Base-by-base conservation (phyloP, 208 protist species). In the Plasmodiophora brassicae region DNA sequence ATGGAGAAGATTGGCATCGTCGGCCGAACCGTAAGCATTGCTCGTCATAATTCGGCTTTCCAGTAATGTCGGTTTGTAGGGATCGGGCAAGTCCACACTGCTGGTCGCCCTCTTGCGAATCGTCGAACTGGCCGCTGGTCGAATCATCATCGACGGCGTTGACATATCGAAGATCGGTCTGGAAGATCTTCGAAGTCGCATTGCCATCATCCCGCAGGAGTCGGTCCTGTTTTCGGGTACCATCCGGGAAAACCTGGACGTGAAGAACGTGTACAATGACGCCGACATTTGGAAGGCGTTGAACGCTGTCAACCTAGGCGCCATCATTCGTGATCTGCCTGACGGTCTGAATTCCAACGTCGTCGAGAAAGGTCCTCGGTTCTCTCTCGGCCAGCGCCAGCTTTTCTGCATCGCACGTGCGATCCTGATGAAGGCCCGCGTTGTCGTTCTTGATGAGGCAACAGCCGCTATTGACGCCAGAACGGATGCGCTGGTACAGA, bases 1-100 rank as follows among this genome's bases (percentile, higher is more conserved):
- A 85, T n/a, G 22, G 88, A 92, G 54, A 92, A 92, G 71, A 88
- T 92, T 43, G 90, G 90, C 5, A 90, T 92, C 32, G 83, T 89
- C 44, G 90, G 90, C 1, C 57, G 90, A 20, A 92, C 90, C 22
- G 90, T 89, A 35, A 0, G 45, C 1, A 71, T 39, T 1, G 1
- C n/a, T 78, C 39, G 25, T 1, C 32, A 44, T 14, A 22, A 25
- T 14, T 8, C 36, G 10, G 5, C 25, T 10, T 83, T 50, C 20
- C 20, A 14, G 10, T 8, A 14, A 35, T 22, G 14, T 60, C 14
- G 20, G 8, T 8, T 22, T 60, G 43, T 46, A 39, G 41, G 71
- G 71, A 45, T 46, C 88, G 20, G 88, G 88, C 50, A 90, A 90
- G 71, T 89, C 85, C 5, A 89, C 84, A 8, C 39, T 90, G 36